Evolutionary conservation across 345 rosid species (phyloP), one percentile per base, ranked within the genome.

Genomic region (Camelina laxa): DNA sequence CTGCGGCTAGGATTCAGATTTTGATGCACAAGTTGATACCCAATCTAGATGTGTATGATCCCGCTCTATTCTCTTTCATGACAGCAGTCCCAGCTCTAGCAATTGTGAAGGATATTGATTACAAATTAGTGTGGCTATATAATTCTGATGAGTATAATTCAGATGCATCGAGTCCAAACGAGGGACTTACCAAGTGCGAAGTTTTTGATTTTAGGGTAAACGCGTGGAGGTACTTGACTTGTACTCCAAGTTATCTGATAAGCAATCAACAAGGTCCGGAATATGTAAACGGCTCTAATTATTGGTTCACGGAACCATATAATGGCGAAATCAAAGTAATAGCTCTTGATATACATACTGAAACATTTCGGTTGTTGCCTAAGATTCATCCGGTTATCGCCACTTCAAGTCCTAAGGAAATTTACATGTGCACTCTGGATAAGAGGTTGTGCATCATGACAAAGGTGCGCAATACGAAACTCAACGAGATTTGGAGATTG

Each of bases 111-210:
- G 14, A 45, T 4, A 3, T 9, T 41, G 55, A 44, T 55, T 55
- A 73, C 38, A 73, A 73, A 55, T 20, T 44, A 56, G 71, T 65
- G 48, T 73, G 64, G 57, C 44, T 73, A 38, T 73, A 73, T 55
- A 65, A 39, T 11, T 39, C 42, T 39, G 14, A 39, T 39, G 13
- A 10, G 42, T 11, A 10, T 39, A 10, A 73, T n/a, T 33, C 14
- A 2, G 47, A 64, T 51, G 1, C 21, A n/a, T 42, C 5, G 11
- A 7, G 21, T 39, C 65, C 33, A 17, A 12, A 20, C 65, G 31
- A 60, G 5, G 65, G 65, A 60, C 3, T 21, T 38, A 60, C 31
- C 16, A 60, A 60, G 11, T 38, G 65, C 11, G 65, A 60, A n/a
- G 31, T 60, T 38, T 60, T 60, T 19, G 49, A 60, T 21, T 60